Conservation (phyloP, 371 early-diverging fungal genomes). For the Mucor lusitanicus region DNA sequence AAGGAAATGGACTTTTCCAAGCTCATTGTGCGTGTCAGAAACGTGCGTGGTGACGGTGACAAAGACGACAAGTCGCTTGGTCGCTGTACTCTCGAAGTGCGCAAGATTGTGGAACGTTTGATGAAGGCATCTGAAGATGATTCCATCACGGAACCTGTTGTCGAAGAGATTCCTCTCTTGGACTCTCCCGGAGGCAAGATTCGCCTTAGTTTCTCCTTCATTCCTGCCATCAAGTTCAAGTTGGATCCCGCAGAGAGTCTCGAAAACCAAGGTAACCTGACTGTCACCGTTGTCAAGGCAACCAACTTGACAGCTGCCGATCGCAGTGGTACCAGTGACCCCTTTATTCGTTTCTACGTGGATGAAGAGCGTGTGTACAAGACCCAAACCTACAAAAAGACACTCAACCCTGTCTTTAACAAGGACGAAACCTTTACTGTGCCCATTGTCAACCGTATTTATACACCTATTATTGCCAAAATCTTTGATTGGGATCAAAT, state of each 20-base stretch:
- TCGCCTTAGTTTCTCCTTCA: conserved; percentile 38
- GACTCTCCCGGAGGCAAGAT: conserved; percentile 36
- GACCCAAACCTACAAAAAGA: conserved; percentile 79
- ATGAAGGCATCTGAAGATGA: conserved; percentile 20
- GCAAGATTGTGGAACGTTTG: conserved; percentile 30
- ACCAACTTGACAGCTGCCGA: conserved; percentile 51
- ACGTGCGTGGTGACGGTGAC: conserved; percentile 31
- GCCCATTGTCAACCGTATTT: conserved; percentile 58
- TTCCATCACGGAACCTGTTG: conserved; percentile 10
- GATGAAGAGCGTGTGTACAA: conserved; percentile 80
- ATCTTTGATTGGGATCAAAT: conserved; percentile 87
- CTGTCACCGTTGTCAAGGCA: conserved; percentile 47
- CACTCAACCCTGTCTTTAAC: conserved; percentile 77
- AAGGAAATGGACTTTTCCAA: conserved; percentile 54
- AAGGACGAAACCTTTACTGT: conserved; percentile 73
- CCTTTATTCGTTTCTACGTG: conserved; percentile 74
- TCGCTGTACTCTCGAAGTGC: conserved; percentile 24
- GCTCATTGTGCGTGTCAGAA: conserved; percentile 35
- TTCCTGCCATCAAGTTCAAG: conserved; percentile 47
- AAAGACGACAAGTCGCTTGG: conserved; percentile 37
- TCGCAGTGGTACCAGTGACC: conserved; percentile 76
- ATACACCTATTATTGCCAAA: conserved; percentile 58
- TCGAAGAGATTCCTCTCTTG: conserved; percentile 27
- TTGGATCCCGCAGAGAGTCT: conserved; percentile 50
- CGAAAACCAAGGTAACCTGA: conserved; percentile 53